A percentile compares a stretch with the other conserved stretches of the same genome.
These are phyloP conservation scores for Nowakowskiella sp. DNA, from an alignment of 192 early-diverging fungal species.

Conservation along the genomic window DNA sequence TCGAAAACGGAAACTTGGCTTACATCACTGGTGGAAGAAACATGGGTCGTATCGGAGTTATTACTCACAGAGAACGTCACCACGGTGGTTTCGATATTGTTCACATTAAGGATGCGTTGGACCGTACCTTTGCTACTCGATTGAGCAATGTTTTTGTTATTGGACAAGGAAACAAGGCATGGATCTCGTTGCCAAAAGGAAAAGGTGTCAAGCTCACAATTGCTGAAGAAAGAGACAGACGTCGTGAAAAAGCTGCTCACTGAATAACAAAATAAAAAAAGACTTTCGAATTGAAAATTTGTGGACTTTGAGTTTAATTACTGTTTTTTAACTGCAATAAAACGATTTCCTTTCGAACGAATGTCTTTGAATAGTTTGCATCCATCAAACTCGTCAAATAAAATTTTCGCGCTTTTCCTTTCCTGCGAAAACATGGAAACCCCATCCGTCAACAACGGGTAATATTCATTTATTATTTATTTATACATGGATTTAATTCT, in stretches of 20 bases:
- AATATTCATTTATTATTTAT: too few species aligned
- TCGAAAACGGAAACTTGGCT: conserved; percentile 92
- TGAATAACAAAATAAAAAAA: too few species aligned
- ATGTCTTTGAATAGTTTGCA: too few species aligned
- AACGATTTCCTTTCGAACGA: too few species aligned
- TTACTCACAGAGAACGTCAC: conserved; percentile 95
- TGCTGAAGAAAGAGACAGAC: conserved; percentile 95
- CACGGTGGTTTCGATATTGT: conserved; percentile 98
- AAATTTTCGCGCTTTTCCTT: too few species aligned
- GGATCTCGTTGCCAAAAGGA: conserved; percentile 97
- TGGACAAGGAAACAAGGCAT: conserved; percentile 78
- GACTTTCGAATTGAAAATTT: too few species aligned
- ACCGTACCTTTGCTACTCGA: conserved; percentile 96
- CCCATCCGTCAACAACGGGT: too few species aligned
- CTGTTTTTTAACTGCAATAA: too few species aligned
- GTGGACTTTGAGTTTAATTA: too few species aligned
- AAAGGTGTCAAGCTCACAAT: conserved; percentile 99
- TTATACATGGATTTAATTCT: too few species aligned
- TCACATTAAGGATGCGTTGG: conserved; percentile 95
- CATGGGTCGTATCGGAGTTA: conserved; percentile 95
- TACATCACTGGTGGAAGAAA: conserved; percentile 98
- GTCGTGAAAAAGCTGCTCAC: conserved; percentile 61
- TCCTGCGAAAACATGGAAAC: too few species aligned
- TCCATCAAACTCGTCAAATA: too few species aligned
- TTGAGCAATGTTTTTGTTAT: conserved; percentile 87